Conservation (phyloP, 257 asterid genomes). For the Salvia hispanica region DNA sequence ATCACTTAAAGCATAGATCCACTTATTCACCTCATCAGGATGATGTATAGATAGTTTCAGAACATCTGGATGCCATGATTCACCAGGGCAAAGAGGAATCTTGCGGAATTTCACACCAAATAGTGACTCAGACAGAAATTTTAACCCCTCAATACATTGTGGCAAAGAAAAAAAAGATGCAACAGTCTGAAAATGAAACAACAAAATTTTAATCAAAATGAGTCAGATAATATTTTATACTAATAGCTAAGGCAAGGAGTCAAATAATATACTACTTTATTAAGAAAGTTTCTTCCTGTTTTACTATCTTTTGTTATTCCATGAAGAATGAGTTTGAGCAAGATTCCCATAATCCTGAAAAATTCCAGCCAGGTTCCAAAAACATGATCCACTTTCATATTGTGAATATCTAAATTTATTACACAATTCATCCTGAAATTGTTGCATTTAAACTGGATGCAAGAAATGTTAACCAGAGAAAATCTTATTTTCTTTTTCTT, state of each 20-base stretch:
- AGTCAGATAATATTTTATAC: background rate
- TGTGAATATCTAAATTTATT: background rate
- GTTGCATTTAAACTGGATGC: constrained; percentile 8
- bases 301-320: background rate
- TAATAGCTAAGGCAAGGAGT: background rate
- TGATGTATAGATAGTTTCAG: constrained; percentile 75
- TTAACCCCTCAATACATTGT: constrained; percentile 85
- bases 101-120: constrained; percentile 68
- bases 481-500: background rate
- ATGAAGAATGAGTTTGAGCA: background rate
- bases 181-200: constrained; percentile 51
- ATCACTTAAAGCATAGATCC: constrained; percentile 31
- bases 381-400: constrained; percentile 14
- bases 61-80: constrained; percentile 99
- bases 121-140: constrained; percentile 77
- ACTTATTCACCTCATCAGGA: constrained; percentile 75
- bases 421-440: constrained; percentile 10
- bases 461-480: constrained; percentile 17
- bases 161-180: constrained; percentile 78
- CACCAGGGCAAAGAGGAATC: constrained; percentile 82
- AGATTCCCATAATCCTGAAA: constrained; percentile 18
- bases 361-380: constrained; percentile 19
- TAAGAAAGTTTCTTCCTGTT: background rate
- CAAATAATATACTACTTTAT: constrained; percentile 5
- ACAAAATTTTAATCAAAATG: constrained; percentile 6